Evolutionary conservation across 768 basidiomycete species (phyloP).

Genomic region (Termitomyces sp.): DNA sequence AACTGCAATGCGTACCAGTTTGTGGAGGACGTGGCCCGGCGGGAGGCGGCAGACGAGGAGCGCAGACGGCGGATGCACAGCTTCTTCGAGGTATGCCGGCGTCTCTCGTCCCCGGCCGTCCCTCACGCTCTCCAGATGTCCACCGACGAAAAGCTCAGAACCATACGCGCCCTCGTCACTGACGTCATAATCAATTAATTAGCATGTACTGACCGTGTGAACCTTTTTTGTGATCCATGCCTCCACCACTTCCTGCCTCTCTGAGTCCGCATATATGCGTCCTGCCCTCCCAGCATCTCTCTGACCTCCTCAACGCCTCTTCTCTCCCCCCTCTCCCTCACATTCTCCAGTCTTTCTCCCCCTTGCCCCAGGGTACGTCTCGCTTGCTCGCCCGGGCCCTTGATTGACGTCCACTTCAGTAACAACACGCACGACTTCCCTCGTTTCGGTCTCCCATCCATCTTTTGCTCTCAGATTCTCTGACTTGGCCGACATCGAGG

Average conservation of each 20-base stretch:
- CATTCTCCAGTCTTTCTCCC: constrained; percentile 81
- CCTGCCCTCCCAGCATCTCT: constrained; percentile 65
- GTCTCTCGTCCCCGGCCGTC: fast-evolving
- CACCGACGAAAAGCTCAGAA: constrained; percentile 45
- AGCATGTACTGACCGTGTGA: constrained; percentile 7
- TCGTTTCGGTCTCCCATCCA: constrained; percentile 64
- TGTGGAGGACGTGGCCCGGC: constrained; percentile 41
- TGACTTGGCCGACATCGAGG: constrained; percentile 64
- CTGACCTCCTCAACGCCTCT: constrained; percentile 48
- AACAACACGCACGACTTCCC: constrained; percentile 69
- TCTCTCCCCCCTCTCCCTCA: constrained; percentile 66
- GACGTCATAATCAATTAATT: neutral
- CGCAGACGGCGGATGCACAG: constrained; percentile 40
- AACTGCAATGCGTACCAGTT: constrained; percentile 29
- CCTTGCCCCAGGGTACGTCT: constrained; percentile 67
- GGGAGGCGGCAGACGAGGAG: constrained; percentile 30
- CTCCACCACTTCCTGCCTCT: constrained; percentile 58
- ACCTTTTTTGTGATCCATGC: constrained; percentile 26
- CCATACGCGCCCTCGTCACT: constrained; percentile 34
- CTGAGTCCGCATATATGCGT: constrained; percentile 81
- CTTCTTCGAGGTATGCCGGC: constrained; percentile 39
- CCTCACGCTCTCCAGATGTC: constrained; percentile 36
- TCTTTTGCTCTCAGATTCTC: constrained; percentile 79
- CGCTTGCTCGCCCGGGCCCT: constrained; percentile 3
- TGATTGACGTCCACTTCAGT: constrained; percentile 39